Base-by-base conservation (phyloP, 208 protist genomes). In the Leptomonas pyrrhocoris region DNA sequence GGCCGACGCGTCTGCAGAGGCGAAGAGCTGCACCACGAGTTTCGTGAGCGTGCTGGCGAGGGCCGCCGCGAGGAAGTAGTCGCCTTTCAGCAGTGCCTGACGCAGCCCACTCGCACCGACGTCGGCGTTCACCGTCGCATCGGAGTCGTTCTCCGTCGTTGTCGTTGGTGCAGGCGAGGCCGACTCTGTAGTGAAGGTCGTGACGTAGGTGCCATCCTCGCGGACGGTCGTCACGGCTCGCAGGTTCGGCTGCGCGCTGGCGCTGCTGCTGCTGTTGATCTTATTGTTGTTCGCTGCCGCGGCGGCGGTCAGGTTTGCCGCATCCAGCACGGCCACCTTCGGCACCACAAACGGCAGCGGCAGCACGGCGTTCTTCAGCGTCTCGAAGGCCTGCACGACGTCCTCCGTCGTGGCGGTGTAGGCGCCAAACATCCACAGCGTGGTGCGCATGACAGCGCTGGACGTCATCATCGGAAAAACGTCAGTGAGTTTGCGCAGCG, bases 171-270 rank as follows among this genome's bases (percentile, higher is more conserved):
- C 65, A 31, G 62, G 64, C 34, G 70, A 50, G 46, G 67, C 70
- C 9, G 79, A 66, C 0, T 36, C 80, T 0, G 81, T 79, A 18
- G 80, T 86, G 77, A 89, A 95, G 34, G 86, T 86, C 2, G 92
- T 98, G 40, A 92, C 96, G 80, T 99, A 99, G 8, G 96, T 98
- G 71, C 97, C 98, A 53, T 95, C 88, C 70, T 96, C 90, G 31
- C 81, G 85, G 30, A 97, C 86, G 0, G 80, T 92, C 28, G 93
- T 95, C 15, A 91, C 79, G 31, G 78, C 90, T 4, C 74, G 77
- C 72, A 89, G 68, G 19, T 71, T 71, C 28, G 80, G 65, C 18
- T 64, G 50, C 23, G 38, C 53, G 36, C 28, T 36, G 3, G 34
- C 34, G 46, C 31, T 42, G 27, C 9, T 62, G 49, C 25, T 48